Evolutionary conservation across 2,329 filamentous ascomycete genomes (phyloP), one percentile per base, ranked within the genome.

Genomic region (Aspergillus neoniger): DNA sequence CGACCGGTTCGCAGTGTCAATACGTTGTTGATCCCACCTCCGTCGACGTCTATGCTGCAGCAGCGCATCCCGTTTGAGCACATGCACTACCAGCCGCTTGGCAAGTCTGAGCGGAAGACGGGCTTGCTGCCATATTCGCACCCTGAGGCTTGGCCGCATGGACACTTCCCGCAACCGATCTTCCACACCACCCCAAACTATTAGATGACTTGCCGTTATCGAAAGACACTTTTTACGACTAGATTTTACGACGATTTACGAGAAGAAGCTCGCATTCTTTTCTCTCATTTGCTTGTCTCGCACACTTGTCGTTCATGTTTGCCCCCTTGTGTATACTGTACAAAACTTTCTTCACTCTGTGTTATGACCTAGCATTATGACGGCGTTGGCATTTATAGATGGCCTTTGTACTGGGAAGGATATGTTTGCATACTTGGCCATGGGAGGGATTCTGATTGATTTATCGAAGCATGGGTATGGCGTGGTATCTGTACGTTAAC

Each of bases 1-100:
- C 91, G 92, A 65, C 94, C 94, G 1, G 89, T 97, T 41, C 90
- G 93, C 56, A 86, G 91, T 62, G 91, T 97, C 61, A 92, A 95
- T 67, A 96, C 92, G 0, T 85, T 98, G n/a, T 82, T 97, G 30
- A 92, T 95, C 60, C 93, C 93, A 32, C 91, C 92, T 6, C 91
- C 92, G 0, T 90, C 91, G 23, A 84, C 87, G 8, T 91, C 91
- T 7, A 84, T 96, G 64, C 89, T 94, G 64, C 85, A 90, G 67
- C 89, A 92, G 72, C 80, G 25, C 78, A 80, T 81, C 57, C 78
- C 84, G 51, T 87, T 90, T 55, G 83, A 86, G 62, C 85, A 92
- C 77, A 92, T 96, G 88, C 89, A 94, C 74, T 91, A 95, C 71
- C 89, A 93, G 65, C 89, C 90, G 8, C 78, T 94, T 4, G 89